These are phyloP conservation scores for Vitrella brassicaformis DNA, from an alignment of 73 alveolate genomes.

Conservation along the genomic window DNA sequence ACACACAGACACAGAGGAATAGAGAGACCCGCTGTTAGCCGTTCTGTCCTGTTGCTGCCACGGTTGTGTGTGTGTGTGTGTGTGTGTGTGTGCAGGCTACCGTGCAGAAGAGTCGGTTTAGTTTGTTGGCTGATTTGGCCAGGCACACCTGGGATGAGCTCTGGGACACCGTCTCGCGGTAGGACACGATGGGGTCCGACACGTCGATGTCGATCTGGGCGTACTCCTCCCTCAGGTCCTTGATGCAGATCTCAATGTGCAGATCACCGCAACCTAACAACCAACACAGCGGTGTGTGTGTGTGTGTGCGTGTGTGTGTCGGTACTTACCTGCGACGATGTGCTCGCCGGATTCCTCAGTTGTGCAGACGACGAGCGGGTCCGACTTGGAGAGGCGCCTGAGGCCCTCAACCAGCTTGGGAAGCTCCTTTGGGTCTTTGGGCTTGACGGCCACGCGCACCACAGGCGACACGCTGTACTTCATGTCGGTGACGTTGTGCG, in stretches of 20 bases:
- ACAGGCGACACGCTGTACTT: constrained; percentile 97
- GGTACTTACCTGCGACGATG: constrained; percentile 84
- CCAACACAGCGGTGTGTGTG: too few relatives aligned
- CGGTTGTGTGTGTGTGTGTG: too few relatives aligned
- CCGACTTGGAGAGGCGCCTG: constrained; percentile 88
- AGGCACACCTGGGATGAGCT: constrained; percentile 70
- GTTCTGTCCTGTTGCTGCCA: too few relatives aligned
- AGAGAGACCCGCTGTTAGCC: neutral
- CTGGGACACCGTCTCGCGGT: constrained; percentile 88
- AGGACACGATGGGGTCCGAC: constrained; percentile 96
- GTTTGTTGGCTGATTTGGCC: constrained; percentile 97
- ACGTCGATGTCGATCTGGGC: constrained; percentile 83
- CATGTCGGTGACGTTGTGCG: constrained; percentile 90
- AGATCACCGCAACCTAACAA: constrained; percentile 97
- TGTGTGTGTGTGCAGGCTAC: too few relatives aligned
- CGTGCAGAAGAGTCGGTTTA: constrained; percentile 77
- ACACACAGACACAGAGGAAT: neutral
- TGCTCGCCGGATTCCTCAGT: constrained; percentile 89
- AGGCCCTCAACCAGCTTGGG: constrained; percentile 96
- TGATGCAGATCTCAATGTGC: constrained; percentile 91
- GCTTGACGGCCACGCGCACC: constrained; percentile 95
- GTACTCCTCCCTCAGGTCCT: constrained; percentile 86
- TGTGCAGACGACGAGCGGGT: constrained; percentile 85
- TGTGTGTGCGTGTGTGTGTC: too few relatives aligned
- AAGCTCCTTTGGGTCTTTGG: constrained; percentile 88